Conservation (phyloP, 202 grass and related monocot species). For the Schoenoplectus triqueter region DNA sequence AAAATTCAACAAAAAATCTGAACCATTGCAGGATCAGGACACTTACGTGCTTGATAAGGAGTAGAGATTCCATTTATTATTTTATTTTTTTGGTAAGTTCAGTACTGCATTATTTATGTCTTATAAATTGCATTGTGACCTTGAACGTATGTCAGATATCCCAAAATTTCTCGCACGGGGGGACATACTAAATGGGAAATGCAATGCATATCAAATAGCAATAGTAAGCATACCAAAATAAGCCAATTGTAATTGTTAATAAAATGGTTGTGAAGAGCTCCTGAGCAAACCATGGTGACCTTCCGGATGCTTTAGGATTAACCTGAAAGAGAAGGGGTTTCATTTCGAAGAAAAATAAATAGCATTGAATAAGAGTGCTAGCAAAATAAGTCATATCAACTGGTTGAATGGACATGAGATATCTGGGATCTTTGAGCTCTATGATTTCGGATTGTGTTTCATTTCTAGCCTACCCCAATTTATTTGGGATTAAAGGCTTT, state of each 20-base stretch:
- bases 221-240: constrained; percentile 68
- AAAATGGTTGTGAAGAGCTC: constrained; percentile 86
- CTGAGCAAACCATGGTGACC: constrained; percentile 83
- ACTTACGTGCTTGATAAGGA: too few species aligned
- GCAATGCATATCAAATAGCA: background rate
- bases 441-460: background rate
- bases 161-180: background rate
- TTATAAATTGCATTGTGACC: background rate
- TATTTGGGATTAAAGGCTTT: background rate
- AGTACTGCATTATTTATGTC: background rate
- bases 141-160: constrained; percentile 6
- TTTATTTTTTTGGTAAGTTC: constrained; percentile 14
- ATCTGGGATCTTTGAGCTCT: too few species aligned
- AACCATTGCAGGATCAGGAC: too few species aligned
- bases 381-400: background rate
- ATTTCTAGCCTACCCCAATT: background rate
- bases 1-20: too few species aligned
- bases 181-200: constrained; percentile 1
- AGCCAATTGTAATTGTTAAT: constrained; percentile 68
- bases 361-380: background rate
- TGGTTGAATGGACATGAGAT: too few species aligned
- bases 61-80: background rate
- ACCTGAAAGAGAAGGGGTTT: constrained; percentile 62
- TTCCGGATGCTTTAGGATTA: constrained; percentile 86
- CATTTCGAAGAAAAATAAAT: constrained; percentile 19